A percentile compares a stretch with the other conserved stretches of the same genome.
Conservation (phyloP, 2,329 filamentous ascomycete species). For the Microsporum audouinii region DNA sequence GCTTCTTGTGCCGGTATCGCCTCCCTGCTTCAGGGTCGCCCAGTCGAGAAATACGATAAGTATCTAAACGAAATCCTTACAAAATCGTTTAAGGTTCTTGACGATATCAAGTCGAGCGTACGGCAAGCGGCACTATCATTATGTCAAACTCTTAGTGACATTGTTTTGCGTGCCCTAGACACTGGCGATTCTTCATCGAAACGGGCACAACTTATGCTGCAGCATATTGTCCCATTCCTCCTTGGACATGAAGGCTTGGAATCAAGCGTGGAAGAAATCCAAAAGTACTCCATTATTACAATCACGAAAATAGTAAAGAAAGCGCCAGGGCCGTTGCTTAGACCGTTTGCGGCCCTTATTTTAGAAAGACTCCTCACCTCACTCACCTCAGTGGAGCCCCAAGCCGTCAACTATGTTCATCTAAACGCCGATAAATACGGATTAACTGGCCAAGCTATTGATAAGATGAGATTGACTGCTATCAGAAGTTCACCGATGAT, state of each 20-base stretch:
- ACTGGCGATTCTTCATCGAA: constrained; percentile 56
- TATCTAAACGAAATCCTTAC: constrained; percentile 80
- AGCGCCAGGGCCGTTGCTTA: constrained; percentile 60
- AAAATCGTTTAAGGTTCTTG: constrained; percentile 76
- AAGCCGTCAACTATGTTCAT: constrained; percentile 85
- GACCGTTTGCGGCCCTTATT: constrained; percentile 70
- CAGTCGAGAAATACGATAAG: constrained; percentile 64
- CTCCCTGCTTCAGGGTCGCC: constrained; percentile 73
- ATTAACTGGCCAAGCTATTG: constrained; percentile 76
- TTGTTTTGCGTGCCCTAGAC: constrained; percentile 74
- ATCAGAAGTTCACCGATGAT: constrained; percentile 82
- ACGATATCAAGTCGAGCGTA: constrained; percentile 91
- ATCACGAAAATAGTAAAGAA: constrained; percentile 85
- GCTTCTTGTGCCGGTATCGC: constrained; percentile 84
- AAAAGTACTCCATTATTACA: constrained; percentile 68
- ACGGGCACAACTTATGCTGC: constrained; percentile 66
- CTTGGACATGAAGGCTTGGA: constrained; percentile 82
- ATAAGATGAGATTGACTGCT: constrained; percentile 69
- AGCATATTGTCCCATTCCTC: constrained; percentile 79
- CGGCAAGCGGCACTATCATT: constrained; percentile 68
- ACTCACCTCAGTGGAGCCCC: constrained; percentile 77
- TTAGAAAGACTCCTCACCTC: constrained; percentile 70
- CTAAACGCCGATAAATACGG: constrained; percentile 76
- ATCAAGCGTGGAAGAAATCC: constrained; percentile 77
- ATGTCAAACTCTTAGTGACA: constrained; percentile 72